A percentile compares a stretch with the other conserved stretches of the same genome.
Evolutionary conservation across 257 asterid genomes (phyloP).

Genomic region (Rehmannia glutinosa): DNA sequence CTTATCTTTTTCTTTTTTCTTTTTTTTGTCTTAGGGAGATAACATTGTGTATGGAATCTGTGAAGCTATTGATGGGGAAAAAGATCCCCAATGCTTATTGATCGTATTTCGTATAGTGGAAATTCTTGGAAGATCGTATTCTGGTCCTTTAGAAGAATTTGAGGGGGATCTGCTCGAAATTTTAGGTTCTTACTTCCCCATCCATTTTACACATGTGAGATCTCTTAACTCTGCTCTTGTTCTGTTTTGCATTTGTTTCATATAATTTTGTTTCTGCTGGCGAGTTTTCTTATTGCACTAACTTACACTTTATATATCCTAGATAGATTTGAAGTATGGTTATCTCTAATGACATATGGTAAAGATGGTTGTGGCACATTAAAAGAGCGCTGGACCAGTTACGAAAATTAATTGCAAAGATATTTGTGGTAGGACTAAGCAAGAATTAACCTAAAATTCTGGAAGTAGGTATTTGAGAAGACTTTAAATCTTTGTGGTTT

Average conservation of each 20-base stretch:
- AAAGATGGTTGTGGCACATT: conserved; percentile 1
- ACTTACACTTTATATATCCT: not conserved
- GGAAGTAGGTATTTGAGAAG: not conserved
- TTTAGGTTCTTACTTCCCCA: conserved; percentile 84
- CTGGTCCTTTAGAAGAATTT: conserved; percentile 59
- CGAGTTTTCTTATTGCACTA: conserved; percentile 8
- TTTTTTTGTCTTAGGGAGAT: conserved; percentile 55
- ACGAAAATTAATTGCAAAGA: conserved; percentile 2
- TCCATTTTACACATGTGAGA: conserved; percentile 90
- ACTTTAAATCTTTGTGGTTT: not conserved
- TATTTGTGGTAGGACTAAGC: conserved; percentile 2
- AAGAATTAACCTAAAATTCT: not conserved
- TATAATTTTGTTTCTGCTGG: conserved; percentile 4
- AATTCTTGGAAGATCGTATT: conserved; percentile 53
- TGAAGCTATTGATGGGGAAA: conserved; percentile 87
- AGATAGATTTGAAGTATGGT: conserved; percentile 3
- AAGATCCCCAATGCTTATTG: conserved; percentile 86
- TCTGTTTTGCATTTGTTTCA: conserved; percentile 6
- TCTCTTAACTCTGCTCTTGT: conserved; percentile 18
- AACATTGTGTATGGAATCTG: conserved; percentile 67
- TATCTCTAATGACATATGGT: not conserved
- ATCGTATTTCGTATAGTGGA: conserved; percentile 65
- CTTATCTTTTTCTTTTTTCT: too few species aligned
- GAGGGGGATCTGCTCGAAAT: conserved; percentile 69
- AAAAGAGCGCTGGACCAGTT: conserved; percentile 7